phyloP scores from a whole-genome alignment of 2,329 filamentous ascomycete genomes.

The Thermoascus crustaceus region DNA sequence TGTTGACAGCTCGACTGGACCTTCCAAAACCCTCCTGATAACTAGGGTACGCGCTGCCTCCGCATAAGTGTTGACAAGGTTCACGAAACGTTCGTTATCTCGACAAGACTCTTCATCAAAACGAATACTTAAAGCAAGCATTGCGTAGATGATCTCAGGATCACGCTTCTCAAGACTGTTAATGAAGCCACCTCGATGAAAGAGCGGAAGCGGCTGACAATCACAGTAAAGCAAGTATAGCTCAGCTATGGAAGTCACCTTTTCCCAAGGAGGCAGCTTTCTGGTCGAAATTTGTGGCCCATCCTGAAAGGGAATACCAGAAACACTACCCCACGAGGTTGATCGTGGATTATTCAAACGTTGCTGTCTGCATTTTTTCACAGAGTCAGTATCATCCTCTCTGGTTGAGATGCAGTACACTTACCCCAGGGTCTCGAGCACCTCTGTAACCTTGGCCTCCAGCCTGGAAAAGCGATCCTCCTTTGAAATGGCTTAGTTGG shows the following conservation, averaged over 20 bases:
- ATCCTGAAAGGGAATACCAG: constrained; percentile 12
- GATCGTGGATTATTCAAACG: constrained; percentile 7
- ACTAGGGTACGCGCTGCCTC: constrained; percentile 30
- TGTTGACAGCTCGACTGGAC: constrained; percentile 36
- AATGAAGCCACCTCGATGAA: constrained; percentile 35
- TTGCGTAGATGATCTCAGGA: constrained; percentile 26
- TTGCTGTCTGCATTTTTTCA: constrained; percentile 9
- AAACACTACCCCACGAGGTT: constrained; percentile 4
- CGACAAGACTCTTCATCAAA: constrained; percentile 29
- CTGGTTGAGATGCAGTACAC: constrained; percentile 4
- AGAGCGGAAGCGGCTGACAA: constrained; percentile 44
- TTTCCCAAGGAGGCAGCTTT: constrained; percentile 30
- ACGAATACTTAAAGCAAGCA: constrained; percentile 36
- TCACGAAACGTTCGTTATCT: constrained; percentile 14
- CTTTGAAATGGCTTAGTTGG: constrained; percentile 9
- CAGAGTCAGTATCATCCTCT: constrained; percentile 6
- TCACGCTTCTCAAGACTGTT: constrained; percentile 31
- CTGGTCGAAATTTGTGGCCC: too few species aligned
- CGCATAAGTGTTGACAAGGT: constrained; percentile 28
- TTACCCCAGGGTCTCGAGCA: constrained; percentile 31
- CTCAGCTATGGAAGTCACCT: constrained; percentile 31
- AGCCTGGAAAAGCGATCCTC: constrained; percentile 26
- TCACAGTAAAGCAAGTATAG: constrained; percentile 43
- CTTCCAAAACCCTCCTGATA: constrained; percentile 31
- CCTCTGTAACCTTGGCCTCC: constrained; percentile 25